A percentile compares a stretch with the other conserved stretches of the same genome.
Conservation (phyloP, 129 eudicot species). For the Smallanthus sonchifolius region DNA sequence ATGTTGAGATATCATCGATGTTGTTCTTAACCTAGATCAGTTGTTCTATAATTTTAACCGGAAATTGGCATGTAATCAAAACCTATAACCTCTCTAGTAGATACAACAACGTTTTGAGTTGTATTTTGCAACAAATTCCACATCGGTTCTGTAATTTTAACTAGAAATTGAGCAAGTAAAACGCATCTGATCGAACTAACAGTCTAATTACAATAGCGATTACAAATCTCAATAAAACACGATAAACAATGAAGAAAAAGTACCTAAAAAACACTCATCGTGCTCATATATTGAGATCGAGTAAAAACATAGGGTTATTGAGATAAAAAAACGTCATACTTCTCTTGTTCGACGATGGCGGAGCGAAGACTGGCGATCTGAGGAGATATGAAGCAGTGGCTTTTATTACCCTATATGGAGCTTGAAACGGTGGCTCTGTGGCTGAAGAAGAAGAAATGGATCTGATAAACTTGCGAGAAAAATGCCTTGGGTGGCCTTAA, state of each 20-base stretch:
- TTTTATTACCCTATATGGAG: too few species aligned
- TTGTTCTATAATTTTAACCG: too few species aligned
- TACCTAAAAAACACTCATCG: background rate
- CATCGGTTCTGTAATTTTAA: background rate
- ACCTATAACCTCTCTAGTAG: background rate
- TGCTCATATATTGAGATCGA: slow-evolving; percentile 10
- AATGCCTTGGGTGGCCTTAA: too few species aligned
- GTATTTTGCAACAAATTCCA: background rate
- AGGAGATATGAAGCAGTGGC: slow-evolving; percentile 53
- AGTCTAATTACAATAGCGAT: background rate
- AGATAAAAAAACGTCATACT: too few species aligned
- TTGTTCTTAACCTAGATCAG: too few species aligned
- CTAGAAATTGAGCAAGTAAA: background rate
- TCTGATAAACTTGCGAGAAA: too few species aligned
- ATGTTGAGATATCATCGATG: too few species aligned
- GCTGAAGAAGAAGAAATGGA: too few species aligned
- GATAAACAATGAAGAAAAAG: background rate
- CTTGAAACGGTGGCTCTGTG: slow-evolving; percentile 18
- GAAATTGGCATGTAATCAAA: background rate
- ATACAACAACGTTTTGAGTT: background rate
- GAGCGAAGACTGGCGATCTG: too few species aligned
- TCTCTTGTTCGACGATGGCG: too few species aligned
- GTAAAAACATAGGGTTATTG: too few species aligned
- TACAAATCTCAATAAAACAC: background rate
- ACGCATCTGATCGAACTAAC: slow-evolving; percentile 22